Percentiles rank a stretch among this genome's conserved stretches.
Conservation (phyloP, 1,139 yeast species). For the Yamadazyma spencermartinsiae region DNA sequence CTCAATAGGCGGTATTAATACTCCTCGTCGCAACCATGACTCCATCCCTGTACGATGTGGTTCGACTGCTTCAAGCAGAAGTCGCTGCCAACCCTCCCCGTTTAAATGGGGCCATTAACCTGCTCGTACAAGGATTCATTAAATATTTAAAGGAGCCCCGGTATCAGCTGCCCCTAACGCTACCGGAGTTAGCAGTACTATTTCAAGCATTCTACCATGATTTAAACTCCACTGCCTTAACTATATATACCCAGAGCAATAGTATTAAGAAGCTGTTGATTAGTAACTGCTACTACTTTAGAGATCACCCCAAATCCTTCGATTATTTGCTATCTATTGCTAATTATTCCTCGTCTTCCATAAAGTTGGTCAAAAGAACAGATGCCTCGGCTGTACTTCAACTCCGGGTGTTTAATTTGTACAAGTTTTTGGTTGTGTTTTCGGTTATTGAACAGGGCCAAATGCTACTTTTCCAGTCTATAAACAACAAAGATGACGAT, state of each 20-base stretch:
- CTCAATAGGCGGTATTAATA: too few relatives aligned
- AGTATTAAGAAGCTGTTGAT: constrained; percentile 41
- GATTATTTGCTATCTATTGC: constrained; percentile 49
- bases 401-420: constrained; percentile 42
- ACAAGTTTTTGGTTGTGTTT: constrained; percentile 36
- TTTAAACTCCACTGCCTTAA: constrained; percentile 34
- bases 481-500: constrained; percentile 26
- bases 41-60: constrained; percentile 3
- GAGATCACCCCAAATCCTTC: constrained; percentile 30
- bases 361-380: constrained; percentile 37
- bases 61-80: constrained; percentile 7
- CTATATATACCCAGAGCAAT: constrained; percentile 41
- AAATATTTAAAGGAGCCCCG: constrained; percentile 46
- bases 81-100: constrained; percentile 2
- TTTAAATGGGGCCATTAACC: constrained; percentile 17
- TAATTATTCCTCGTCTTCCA: constrained; percentile 40
- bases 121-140: constrained; percentile 30
- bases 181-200: constrained; percentile 33
- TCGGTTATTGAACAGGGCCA: constrained; percentile 39
- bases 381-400: constrained; percentile 41
- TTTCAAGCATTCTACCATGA: constrained; percentile 40
- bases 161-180: constrained; percentile 41
- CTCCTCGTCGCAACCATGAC: too few relatives aligned
- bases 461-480: constrained; percentile 28
- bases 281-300: constrained; percentile 29